Base-by-base conservation (phyloP, 2,329 filamentous ascomycete genomes). In the Verticillium nonalfalfae region DNA sequence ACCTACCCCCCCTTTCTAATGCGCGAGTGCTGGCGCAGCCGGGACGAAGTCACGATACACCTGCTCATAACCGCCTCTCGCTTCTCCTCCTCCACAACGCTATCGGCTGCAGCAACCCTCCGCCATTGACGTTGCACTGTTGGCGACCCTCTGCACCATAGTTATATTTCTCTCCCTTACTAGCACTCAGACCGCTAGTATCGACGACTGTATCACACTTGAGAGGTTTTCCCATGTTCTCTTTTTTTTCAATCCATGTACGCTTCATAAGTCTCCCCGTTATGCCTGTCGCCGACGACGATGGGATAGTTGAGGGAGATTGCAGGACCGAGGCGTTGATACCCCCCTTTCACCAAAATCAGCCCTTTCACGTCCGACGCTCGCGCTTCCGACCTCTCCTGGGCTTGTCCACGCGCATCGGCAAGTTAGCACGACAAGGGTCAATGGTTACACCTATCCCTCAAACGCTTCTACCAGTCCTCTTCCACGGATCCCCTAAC, bases 261-360 rank as follows among this genome's bases (percentile, higher is more conserved):
- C 61, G 63, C 63, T 63, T 64, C 62, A 62, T 55, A 45, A 18
- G 60, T 63, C 59, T 63, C 52, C 60, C 59, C 58, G 39, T 61
- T 63, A 65, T 59, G 60, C 60, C 62, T 61, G 59, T 59, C 38
- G 58, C 62, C 35, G 59, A 59, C 60, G 58, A 64, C 57, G 55
- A 61, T 35, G 64, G 60, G 62, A 61, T 58, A 55, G 64, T 59
- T 59, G 59, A 61, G 57, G 60, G 64, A 62, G 63, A 54, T 62
- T 50, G 62, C 36, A 61, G 62, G 62, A 64, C 62, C 59, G 64
- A 64, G 64, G 57, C 60, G 61, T 64, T 64, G 62, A 64, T 64
- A 64, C 64, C 64, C 61, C 62, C 45, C 45, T 58, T 50, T 39
- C 40, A 39, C 57, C 7, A 58, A 26, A 50, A 10, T 7, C 45